Evolutionary conservation across 257 asterid genomes (phyloP).

Genomic region (Nicotiana knightiana): DNA sequence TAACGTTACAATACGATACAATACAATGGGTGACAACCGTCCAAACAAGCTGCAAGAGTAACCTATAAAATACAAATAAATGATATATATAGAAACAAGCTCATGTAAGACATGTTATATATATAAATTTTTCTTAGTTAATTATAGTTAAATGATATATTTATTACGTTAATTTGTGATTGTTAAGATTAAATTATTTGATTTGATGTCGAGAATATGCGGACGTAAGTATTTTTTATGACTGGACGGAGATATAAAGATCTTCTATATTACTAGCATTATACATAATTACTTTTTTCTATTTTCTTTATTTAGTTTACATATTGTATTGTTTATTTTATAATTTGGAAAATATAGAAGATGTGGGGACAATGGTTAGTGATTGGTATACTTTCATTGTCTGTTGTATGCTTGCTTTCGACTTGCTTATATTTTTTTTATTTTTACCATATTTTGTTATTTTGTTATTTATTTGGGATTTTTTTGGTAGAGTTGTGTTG

Average conservation of each 20-base stretch:
- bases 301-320: neutral
- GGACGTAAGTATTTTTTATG: neutral
- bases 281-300: neutral
- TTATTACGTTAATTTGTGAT: neutral
- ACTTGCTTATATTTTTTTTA: neutral
- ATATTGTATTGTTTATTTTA: neutral
- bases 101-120: neutral
- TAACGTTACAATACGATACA: no score
- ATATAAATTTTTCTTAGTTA: neutral
- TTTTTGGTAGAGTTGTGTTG: neutral
- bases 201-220: neutral
- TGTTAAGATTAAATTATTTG: neutral
- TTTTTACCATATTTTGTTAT: neutral
- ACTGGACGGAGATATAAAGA: neutral
- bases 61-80: no score
- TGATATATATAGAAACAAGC: neutral
- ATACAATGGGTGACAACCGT: no score
- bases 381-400: neutral
- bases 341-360: neutral
- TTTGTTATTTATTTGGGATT: neutral
- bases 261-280: neutral
- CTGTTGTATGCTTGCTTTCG: constrained; percentile 3
- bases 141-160: neutral
- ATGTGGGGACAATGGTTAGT: constrained; percentile 4
- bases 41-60: no score